Conservation (phyloP, 352 stramenopile species). For the Plasmopara muralis region DNA sequence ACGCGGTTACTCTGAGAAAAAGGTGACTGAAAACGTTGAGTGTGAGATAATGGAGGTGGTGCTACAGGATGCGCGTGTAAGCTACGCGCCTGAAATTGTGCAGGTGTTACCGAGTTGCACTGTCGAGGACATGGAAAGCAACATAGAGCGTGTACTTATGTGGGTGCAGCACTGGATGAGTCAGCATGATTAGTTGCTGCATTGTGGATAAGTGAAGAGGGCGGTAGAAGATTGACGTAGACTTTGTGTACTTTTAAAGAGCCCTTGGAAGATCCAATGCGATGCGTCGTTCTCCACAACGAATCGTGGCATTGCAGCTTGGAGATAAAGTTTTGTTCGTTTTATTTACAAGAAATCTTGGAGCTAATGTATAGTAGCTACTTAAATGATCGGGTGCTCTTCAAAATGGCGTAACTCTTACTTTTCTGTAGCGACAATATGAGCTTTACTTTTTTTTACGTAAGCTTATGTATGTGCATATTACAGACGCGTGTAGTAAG, state of each 20-base stretch:
- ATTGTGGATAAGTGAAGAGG: constrained; percentile 7
- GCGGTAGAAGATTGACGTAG: not conserved
- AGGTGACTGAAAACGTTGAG: constrained; percentile 94
- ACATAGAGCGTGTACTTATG: constrained; percentile 86
- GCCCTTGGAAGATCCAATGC: not conserved
- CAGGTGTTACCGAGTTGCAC: constrained; percentile 93
- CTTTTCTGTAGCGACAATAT: no score
- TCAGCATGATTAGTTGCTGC: constrained; percentile 30
- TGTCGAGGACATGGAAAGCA: constrained; percentile 94
- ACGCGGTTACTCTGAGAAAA: constrained; percentile 93
- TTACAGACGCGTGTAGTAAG: no score
- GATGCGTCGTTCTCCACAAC: no score
- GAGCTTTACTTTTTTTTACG: no score
- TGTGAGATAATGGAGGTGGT: constrained; percentile 99
- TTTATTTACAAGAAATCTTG: no score
- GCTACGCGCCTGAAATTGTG: constrained; percentile 93
- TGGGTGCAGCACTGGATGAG: constrained; percentile 92
- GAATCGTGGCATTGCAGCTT: no score
- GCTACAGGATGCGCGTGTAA: constrained; percentile 93
- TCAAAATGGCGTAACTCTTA: no score
- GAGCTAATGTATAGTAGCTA: no score
- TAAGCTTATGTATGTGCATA: no score
- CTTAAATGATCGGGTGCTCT: no score
- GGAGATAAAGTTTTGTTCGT: no score
- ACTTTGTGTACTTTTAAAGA: constrained; percentile 25